phyloP scores from a whole-genome alignment of 2,329 filamentous ascomycete species.

The Amauroascus niger region DNA sequence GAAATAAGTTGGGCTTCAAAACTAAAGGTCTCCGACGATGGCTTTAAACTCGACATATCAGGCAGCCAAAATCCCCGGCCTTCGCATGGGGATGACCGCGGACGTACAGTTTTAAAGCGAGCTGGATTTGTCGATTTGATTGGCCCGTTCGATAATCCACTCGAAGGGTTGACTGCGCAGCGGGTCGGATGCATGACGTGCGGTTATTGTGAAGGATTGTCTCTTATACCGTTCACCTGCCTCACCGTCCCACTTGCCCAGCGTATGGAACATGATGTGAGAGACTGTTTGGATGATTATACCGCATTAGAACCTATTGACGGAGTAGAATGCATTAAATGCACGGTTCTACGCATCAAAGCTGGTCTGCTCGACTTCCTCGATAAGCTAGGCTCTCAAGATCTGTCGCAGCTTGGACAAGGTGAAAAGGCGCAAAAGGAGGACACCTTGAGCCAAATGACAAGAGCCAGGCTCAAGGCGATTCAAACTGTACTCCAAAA shows the following conservation, averaged over 20 bases:
- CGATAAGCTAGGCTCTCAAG: constrained; percentile 19
- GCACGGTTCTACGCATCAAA: constrained; percentile 59
- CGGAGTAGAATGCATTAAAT: constrained; percentile 84
- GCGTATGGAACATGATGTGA: constrained; percentile 57
- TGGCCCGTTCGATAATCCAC: constrained; percentile 53
- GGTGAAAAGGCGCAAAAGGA: constrained; percentile 20
- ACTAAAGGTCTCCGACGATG: constrained; percentile 36
- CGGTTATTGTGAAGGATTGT: constrained; percentile 77
- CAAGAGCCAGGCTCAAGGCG: constrained; percentile 49
- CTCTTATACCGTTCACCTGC: constrained; percentile 88
- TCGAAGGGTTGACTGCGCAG: constrained; percentile 82
- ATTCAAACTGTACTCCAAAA: constrained; percentile 64
- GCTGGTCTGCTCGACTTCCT: constrained; percentile 41
- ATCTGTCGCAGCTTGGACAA: constrained; percentile 28
- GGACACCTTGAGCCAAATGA: constrained; percentile 34
- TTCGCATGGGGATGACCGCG: constrained; percentile 16
- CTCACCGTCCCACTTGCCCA: constrained; percentile 72
- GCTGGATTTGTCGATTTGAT: constrained; percentile 10
- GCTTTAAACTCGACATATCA: constrained; percentile 27
- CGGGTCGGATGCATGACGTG: constrained; percentile 79
- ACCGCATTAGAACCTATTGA: constrained; percentile 76
- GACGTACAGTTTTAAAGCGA: constrained; percentile 13
- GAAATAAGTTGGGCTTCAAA: constrained; percentile 52
- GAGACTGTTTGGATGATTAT: constrained; percentile 73
- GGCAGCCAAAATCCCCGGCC: not conserved